Percentiles rank a stretch among this genome's conserved stretches.
Evolutionary conservation across 78 protist genomes (phyloP).

Genomic region (Dictyostelium purpureum): DNA sequence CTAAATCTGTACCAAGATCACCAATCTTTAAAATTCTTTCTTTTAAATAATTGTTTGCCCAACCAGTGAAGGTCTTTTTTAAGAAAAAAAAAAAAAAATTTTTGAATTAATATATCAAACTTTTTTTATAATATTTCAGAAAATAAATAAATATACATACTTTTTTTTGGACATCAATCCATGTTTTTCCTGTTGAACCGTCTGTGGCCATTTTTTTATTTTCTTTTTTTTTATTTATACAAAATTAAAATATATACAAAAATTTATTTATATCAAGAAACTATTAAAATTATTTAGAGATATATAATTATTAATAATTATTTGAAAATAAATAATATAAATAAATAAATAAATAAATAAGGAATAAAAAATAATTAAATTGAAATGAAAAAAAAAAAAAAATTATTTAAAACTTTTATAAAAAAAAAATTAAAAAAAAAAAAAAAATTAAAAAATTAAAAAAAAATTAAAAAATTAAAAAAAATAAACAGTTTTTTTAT

Average conservation of each 20-base stretch:
- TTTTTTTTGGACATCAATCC: conserved; percentile 81
- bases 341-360: neutral
- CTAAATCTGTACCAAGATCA: conserved; percentile 83
- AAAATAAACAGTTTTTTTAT: neutral
- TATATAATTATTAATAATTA: neutral
- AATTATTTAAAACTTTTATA: neutral
- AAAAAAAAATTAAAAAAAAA: neutral
- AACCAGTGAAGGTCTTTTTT: conserved; percentile 89
- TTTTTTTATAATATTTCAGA: neutral
- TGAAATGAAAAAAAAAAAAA: neutral
- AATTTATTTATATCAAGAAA: too few species aligned
- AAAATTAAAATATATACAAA: neutral
- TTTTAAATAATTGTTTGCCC: conserved; percentile 91
- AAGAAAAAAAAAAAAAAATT: neutral
- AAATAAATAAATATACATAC: conserved; percentile 13
- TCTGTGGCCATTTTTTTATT: conserved; percentile 3
- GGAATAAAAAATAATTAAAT: too few species aligned
- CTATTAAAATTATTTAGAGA: too few species aligned
- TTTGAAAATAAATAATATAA: neutral
- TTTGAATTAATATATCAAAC: neutral
- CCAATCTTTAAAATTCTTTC: conserved; percentile 81
- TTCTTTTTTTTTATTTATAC: conserved; percentile 15
- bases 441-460: neutral
- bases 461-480: neutral
- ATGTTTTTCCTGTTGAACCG: conserved; percentile 34